Percentiles rank a stretch among this genome's conserved stretches.
phyloP scores from a whole-genome alignment of 2,329 filamentous ascomycete species.

The Hymenoscyphus scutula region DNA sequence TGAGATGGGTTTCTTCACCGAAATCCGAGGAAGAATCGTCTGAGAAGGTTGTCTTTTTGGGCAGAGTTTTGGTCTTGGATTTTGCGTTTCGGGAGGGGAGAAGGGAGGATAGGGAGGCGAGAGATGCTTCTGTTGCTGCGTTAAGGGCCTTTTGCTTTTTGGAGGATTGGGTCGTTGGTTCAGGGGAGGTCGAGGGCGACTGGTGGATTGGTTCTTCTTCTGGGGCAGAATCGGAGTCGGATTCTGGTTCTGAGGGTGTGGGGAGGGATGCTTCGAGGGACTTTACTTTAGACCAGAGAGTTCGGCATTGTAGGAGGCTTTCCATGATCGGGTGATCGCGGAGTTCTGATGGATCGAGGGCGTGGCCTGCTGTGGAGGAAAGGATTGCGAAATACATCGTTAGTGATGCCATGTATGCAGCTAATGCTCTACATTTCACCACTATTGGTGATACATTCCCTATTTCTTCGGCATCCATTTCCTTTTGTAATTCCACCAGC shows the following conservation, averaged over 20 bases:
- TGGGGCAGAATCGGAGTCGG: constrained; percentile 18
- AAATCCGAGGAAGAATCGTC: constrained; percentile 65
- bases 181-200: constrained; percentile 31
- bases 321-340: constrained; percentile 92
- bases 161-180: constrained; percentile 39
- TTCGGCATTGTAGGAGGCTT: constrained; percentile 73
- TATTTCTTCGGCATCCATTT: constrained; percentile 45
- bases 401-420: constrained; percentile 81
- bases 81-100: constrained; percentile 22
- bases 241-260: constrained; percentile 35
- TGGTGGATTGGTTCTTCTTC: constrained; percentile 4
- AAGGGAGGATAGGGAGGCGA: constrained; percentile 44
- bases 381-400: constrained; percentile 93
- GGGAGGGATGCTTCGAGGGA: constrained; percentile 47
- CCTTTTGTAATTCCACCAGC: constrained; percentile 56
- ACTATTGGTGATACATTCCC: constrained; percentile 35
- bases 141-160: constrained; percentile 37
- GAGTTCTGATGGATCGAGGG: constrained; percentile 73
- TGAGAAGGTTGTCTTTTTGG: constrained; percentile 50
- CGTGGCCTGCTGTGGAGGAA: constrained; percentile 67
- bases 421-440: constrained; percentile 75
- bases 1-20: constrained; percentile 78
- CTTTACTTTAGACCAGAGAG: constrained; percentile 76
- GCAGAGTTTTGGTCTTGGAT: constrained; percentile 31
- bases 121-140: constrained; percentile 38